Conservation (phyloP, 2,329 filamentous ascomycete species). For the Alternaria novae-zelandiae region DNA sequence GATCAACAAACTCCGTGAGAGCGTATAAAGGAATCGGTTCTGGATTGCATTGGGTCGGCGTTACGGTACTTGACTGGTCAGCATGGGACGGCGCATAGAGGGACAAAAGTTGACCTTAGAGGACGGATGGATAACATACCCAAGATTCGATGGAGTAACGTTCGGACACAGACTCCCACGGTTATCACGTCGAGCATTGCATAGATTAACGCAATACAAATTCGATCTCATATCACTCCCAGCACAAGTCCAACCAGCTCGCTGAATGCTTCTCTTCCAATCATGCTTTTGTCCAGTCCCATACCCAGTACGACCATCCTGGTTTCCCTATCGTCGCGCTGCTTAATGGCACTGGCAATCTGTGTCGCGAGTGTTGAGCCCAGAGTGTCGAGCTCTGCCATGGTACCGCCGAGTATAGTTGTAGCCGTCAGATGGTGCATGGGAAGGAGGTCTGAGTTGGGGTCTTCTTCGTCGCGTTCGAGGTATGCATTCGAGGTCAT, state of each 20-base stretch:
- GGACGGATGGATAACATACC: constrained; percentile 7
- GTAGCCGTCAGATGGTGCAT: constrained; percentile 83
- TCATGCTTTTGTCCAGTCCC: constrained; percentile 61
- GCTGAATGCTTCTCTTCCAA: constrained; percentile 54
- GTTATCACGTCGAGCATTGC: constrained; percentile 1
- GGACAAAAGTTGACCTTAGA: neutral
- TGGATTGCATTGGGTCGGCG: constrained; percentile 30
- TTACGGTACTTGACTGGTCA: constrained; percentile 29
- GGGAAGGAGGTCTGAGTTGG: constrained; percentile 66
- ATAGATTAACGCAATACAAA: neutral
- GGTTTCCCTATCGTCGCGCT: constrained; percentile 69
- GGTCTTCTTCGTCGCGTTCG: constrained; percentile 54
- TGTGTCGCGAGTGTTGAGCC: constrained; percentile 91
- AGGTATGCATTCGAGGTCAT: constrained; percentile 54
- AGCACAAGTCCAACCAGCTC: constrained; percentile 53
- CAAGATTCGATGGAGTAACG: neutral
- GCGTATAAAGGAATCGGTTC: constrained; percentile 15
- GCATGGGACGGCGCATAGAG: constrained; percentile 23
- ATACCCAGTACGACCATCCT: constrained; percentile 65
- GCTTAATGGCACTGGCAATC: constrained; percentile 79
- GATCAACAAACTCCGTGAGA: constrained; percentile 65
- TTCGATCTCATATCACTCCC: constrained; percentile 36
- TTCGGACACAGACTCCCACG: neutral
- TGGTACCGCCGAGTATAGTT: constrained; percentile 84
- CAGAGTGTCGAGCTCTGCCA: constrained; percentile 77